Percentiles rank a stretch among this genome's conserved stretches.
phyloP scores from a whole-genome alignment of 345 rosid genomes.

The Brassica carinata region DNA sequence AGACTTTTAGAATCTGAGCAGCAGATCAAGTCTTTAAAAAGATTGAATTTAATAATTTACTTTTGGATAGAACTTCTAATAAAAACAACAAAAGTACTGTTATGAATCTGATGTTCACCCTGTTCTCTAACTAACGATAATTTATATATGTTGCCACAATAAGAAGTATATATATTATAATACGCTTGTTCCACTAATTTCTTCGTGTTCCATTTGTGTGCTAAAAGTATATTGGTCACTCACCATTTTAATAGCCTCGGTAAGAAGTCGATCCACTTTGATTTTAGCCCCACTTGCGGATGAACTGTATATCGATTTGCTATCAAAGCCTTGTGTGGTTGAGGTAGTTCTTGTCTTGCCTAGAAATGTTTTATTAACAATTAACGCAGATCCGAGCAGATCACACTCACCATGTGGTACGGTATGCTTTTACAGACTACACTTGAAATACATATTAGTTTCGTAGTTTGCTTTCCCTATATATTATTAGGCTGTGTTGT shows the following conservation, averaged over 20 bases:
- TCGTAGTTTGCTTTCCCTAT: not conserved
- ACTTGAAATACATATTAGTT: not conserved
- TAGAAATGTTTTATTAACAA: not conserved
- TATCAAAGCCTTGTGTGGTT: not conserved
- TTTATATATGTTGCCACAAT: not conserved
- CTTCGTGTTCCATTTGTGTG: not conserved
- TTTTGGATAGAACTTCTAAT: not conserved
- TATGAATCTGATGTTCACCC: constrained; percentile 14
- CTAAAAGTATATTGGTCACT: constrained; percentile 3
- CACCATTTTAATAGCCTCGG: constrained; percentile 16
- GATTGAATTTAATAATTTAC: not conserved
- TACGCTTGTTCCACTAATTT: not conserved
- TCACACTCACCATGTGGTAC: constrained; percentile 5
- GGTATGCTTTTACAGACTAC: not conserved
- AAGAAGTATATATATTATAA: not conserved
- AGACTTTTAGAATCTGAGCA: too few species aligned
- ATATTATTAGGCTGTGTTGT: not conserved
- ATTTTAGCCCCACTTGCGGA: constrained; percentile 11
- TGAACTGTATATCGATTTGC: not conserved
- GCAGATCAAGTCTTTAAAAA: too few species aligned
- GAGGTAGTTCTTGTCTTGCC: not conserved
- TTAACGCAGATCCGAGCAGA: not conserved
- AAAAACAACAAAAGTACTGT: not conserved
- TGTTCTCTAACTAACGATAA: not conserved
- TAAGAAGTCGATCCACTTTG: constrained; percentile 8